A percentile compares a stretch with the other conserved stretches of the same genome.
phyloP scores from a whole-genome alignment of 345 rosid species.

The Limnanthes douglasii region DNA sequence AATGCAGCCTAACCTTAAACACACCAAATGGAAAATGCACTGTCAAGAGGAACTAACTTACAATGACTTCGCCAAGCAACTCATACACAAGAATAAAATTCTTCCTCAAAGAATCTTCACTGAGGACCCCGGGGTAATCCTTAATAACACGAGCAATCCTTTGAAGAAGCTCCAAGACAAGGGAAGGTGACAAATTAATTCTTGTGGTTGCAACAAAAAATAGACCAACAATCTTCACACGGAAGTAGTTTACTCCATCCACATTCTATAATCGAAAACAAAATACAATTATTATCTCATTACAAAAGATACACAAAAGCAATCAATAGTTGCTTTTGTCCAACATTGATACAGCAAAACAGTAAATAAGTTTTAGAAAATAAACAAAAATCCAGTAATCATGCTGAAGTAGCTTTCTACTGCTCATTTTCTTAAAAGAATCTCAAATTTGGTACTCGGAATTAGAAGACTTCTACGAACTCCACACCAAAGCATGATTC shows the following conservation, averaged over 20 bases:
- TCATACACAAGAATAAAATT: conserved; percentile 94
- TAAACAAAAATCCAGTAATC: too few relatives aligned
- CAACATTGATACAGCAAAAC: too few relatives aligned
- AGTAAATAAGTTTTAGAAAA: too few relatives aligned
- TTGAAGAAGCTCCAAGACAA: conserved; percentile 93
- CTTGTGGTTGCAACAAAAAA: conserved; percentile 93
- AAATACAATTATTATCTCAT: conserved; percentile 3
- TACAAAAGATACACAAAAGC: too few relatives aligned
- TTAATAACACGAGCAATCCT: conserved; percentile 94
- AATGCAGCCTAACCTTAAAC: too few relatives aligned
- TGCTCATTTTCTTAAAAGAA: too few relatives aligned
- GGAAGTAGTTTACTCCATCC: conserved; percentile 97
- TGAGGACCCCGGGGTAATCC: conserved; percentile 90
- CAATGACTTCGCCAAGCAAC: conserved; percentile 94
- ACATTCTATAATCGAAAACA: conserved; percentile 32
- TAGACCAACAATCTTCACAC: conserved; percentile 87
- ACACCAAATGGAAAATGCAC: too few relatives aligned
- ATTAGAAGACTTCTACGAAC: too few relatives aligned
- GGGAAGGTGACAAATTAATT: conserved; percentile 82
- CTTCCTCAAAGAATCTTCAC: conserved; percentile 87
- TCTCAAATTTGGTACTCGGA: too few relatives aligned
- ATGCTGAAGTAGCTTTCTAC: too few relatives aligned
- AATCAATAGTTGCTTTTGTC: too few relatives aligned
- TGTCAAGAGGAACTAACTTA: conserved; percentile 34
- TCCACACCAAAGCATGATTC: too few relatives aligned